phyloP scores from a whole-genome alignment of 139 green algal genomes.

The Tetratostichococcus sp. region DNA sequence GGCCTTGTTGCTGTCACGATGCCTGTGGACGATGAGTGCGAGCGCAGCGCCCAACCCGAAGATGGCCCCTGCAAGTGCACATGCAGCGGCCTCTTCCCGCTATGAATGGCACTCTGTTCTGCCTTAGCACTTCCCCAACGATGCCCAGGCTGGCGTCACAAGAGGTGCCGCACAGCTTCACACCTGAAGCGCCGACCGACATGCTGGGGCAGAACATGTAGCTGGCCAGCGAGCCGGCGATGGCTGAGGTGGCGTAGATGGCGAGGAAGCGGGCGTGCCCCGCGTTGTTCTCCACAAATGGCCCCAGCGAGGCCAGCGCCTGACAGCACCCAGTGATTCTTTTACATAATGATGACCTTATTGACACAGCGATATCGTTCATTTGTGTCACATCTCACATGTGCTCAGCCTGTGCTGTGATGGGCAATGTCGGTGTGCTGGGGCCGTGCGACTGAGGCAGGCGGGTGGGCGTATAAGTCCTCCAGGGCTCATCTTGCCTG shows the following conservation, averaged over 20 bases:
- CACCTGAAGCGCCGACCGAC: constrained; percentile 33
- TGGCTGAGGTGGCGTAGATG: constrained; percentile 29
- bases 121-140: too few species aligned
- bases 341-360: too few species aligned
- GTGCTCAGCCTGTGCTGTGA: too few species aligned
- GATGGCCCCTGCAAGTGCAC: constrained; percentile 21
- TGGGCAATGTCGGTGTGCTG: too few species aligned
- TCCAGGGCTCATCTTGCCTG: constrained; percentile 12
- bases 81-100: too few species aligned
- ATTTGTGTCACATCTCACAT: too few species aligned
- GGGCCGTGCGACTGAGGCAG: too few species aligned
- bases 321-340: constrained; percentile 11
- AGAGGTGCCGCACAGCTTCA: too few species aligned
- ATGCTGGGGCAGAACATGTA: constrained; percentile 25
- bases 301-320: constrained; percentile 31
- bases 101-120: too few species aligned
- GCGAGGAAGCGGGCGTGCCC: constrained; percentile 28
- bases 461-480: too few species aligned
- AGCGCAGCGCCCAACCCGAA: constrained; percentile 45
- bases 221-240: constrained; percentile 40
- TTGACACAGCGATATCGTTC: too few species aligned
- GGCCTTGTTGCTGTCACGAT: constrained; percentile 11
- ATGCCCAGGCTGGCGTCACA: too few species aligned
- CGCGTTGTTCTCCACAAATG: constrained; percentile 26
- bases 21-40: constrained; percentile 34